These are phyloP conservation scores for Gentiana straminea DNA, from an alignment of 257 asterid species.

Conservation along the genomic window DNA sequence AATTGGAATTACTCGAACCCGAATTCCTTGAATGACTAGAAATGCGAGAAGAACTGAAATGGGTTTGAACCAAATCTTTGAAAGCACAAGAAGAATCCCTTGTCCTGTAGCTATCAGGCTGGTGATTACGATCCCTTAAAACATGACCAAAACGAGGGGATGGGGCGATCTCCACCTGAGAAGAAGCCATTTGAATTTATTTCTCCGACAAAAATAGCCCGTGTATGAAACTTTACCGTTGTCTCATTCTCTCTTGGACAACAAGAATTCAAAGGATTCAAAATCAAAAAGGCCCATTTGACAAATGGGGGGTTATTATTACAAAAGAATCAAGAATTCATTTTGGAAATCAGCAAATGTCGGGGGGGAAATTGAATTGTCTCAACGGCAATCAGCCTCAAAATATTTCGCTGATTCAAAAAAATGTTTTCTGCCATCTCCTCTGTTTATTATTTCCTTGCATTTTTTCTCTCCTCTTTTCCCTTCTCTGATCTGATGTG, in stretches of 20 bases:
- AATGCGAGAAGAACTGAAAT: constrained; percentile 12
- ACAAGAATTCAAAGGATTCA: background rate
- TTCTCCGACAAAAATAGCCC: background rate
- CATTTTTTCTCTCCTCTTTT: background rate
- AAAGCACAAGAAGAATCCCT: constrained; percentile 16
- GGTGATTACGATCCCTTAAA: constrained; percentile 16
- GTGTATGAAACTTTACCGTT: background rate
- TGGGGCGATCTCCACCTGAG: constrained; percentile 30
- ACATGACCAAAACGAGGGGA: constrained; percentile 19
- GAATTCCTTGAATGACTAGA: background rate
- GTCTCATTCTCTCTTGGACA: background rate
- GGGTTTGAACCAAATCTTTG: constrained; percentile 24
- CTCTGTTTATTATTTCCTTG: background rate
- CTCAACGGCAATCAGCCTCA: constrained; percentile 2
- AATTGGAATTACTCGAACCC: background rate
- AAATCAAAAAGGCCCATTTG: constrained; percentile 11
- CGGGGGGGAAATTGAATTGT: background rate
- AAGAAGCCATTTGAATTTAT: constrained; percentile 23
- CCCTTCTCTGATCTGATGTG: background rate
- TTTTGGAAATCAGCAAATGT: background rate
- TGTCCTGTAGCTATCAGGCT: constrained; percentile 7
- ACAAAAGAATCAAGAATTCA: background rate
- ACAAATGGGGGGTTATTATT: constrained; percentile 2
- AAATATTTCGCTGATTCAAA: background rate
- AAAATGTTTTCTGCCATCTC: background rate